Percentiles rank a stretch among this genome's conserved stretches.
phyloP scores from a whole-genome alignment of 345 rosid species.

The sweet orange (Citrus sinensis) region DNA sequence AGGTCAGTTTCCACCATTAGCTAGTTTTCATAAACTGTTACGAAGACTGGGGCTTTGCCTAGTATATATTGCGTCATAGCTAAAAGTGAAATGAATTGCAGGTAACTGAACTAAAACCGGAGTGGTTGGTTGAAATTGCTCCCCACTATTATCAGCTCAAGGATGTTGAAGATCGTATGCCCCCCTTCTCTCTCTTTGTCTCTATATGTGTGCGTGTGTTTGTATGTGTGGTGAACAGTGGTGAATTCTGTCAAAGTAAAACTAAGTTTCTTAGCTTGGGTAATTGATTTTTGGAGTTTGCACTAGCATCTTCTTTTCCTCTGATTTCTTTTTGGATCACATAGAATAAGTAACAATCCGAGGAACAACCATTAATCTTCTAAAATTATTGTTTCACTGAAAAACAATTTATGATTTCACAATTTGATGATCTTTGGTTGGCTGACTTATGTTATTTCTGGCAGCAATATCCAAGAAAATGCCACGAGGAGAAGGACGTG shows the following conservation, averaged over 20 bases:
- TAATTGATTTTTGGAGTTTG: not conserved
- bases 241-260: not conserved
- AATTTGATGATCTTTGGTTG: not conserved
- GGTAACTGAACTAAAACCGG: slow-evolving; percentile 97
- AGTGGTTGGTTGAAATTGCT: slow-evolving; percentile 96
- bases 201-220: not conserved
- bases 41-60: not conserved
- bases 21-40: not conserved
- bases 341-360: not conserved
- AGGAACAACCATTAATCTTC: not conserved
- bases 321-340: not conserved
- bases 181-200: slow-evolving; percentile 19
- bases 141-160: slow-evolving; percentile 93
- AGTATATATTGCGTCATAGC: slow-evolving; percentile 1
- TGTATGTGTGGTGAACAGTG: not conserved
- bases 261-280: not conserved
- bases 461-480: slow-evolving; percentile 78
- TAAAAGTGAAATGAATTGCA: slow-evolving; percentile 36
- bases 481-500: slow-evolving; percentile 64
- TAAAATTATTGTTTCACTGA: not conserved
- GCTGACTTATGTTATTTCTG: slow-evolving; percentile 11
- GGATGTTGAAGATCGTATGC: slow-evolving; percentile 92
- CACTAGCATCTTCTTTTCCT: not conserved
- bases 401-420: not conserved
- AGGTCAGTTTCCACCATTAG: slow-evolving; percentile 34